A percentile compares a stretch with the other conserved stretches of the same genome.
phyloP scores from a whole-genome alignment of 2,329 filamentous ascomycete genomes.

The Epichloe amarillans region DNA sequence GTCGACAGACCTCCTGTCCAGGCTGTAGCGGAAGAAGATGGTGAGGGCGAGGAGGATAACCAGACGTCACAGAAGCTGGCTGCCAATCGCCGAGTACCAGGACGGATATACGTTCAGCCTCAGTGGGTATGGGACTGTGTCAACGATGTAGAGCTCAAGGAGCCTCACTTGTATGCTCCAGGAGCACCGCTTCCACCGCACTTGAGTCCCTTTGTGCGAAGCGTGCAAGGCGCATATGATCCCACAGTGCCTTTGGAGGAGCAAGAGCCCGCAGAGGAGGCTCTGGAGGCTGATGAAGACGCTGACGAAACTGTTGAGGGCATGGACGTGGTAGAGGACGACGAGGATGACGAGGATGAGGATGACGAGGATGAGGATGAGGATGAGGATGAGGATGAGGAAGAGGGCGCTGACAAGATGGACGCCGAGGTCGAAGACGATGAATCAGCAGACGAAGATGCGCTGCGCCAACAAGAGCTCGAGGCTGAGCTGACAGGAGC shows the following conservation, averaged over 20 bases:
- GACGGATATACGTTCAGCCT: conserved; percentile 83
- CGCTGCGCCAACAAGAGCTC: conserved; percentile 72
- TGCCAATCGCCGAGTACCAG: conserved; percentile 66
- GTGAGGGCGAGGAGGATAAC: conserved; percentile 39
- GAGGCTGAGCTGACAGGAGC: conserved; percentile 80
- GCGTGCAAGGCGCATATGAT: conserved; percentile 78
- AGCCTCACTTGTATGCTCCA: conserved; percentile 77
- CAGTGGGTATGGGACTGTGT: conserved; percentile 98
- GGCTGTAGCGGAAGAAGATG: conserved; percentile 36
- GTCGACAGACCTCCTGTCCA: conserved; percentile 77
- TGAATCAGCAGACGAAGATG: conserved; percentile 43
- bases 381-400: conserved; percentile 33
- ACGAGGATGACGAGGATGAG: conserved; percentile 28
- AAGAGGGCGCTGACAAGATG: conserved; percentile 34
- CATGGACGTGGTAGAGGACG: conserved; percentile 42
- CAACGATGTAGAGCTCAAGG: conserved; percentile 81
- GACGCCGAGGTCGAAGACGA: conserved; percentile 27
- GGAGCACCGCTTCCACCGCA: conserved; percentile 85
- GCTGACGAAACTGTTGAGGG: conserved; percentile 53
- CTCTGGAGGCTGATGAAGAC: conserved; percentile 52
- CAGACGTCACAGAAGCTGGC: conserved; percentile 46
- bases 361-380: conserved; percentile 28
- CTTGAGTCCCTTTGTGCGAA: conserved; percentile 89
- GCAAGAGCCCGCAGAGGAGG: conserved; percentile 79
- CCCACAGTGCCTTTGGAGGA: conserved; percentile 75